These are phyloP conservation scores for Gossypium lobatum DNA, from an alignment of 441 rosid genomes.

Conservation along the genomic window DNA sequence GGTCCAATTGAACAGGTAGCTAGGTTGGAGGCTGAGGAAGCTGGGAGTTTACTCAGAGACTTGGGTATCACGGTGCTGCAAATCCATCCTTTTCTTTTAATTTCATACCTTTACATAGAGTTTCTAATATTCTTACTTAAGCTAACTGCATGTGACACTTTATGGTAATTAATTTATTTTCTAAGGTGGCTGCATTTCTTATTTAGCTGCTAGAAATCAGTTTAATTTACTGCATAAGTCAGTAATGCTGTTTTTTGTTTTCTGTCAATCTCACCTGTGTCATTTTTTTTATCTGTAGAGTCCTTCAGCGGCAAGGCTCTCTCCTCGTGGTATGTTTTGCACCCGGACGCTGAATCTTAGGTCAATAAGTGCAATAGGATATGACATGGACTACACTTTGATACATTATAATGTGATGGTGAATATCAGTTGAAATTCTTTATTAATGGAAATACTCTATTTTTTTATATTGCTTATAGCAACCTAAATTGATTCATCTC, in stretches of 20 bases:
- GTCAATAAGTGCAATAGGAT: constrained; percentile 92
- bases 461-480: neutral
- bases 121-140: neutral
- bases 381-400: constrained; percentile 98
- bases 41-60: constrained; percentile 58
- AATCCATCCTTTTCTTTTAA: neutral
- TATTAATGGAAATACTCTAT: neutral
- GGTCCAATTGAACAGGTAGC: constrained; percentile 97
- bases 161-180: neutral
- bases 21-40: constrained; percentile 60
- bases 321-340: constrained; percentile 91
- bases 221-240: neutral
- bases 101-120: neutral
- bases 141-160: neutral
- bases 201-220: neutral
- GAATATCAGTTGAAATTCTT: constrained; percentile 11
- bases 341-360: constrained; percentile 88
- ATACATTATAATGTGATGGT: constrained; percentile 93
- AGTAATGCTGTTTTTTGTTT: neutral
- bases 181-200: neutral
- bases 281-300: constrained; percentile 41
- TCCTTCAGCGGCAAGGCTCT: constrained; percentile 69
- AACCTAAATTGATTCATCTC: neutral
- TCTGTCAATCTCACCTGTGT: constrained; percentile 16
- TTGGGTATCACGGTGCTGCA: constrained; percentile 73